Base-by-base conservation (phyloP, 768 basidiomycete genomes). In the Suillus decipiens region DNA sequence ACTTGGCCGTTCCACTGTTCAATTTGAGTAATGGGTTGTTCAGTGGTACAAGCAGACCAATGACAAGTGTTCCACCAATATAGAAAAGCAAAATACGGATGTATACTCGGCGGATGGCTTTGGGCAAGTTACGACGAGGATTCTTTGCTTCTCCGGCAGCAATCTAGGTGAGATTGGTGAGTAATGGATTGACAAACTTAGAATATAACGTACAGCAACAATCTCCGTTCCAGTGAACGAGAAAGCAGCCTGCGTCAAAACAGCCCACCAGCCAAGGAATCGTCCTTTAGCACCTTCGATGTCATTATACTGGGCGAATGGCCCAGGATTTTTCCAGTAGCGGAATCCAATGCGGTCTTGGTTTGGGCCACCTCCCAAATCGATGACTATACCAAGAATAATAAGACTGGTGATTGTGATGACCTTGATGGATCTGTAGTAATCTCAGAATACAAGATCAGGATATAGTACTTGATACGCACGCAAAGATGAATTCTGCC, bases 171-270 rank as follows among this genome's bases (percentile, higher is more conserved):
- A n/a, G 33, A 42, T n/a, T 55, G n/a, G n/a, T 55, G 12, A 55
- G 53, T 1, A 8, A 36, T 36, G 2, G 3, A 55, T 36, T 8
- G 12, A 36, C 28, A 51, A 51, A 28, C 9, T 4, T 31, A n/a
- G 31, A 19, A 48, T 15, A n/a, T 51, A 6, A 79, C 85, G 69
- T 78, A 92, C 89, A 34, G 92, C 93, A 47, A 96, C 94, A 70
- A 96, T 95, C 75, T 98, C 96, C 6, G 94, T 95, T 19, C 95
- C 96, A 64, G 95, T 94, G 74, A 82, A 96, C 12, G 93, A 94
- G 81, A 96, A 97, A 15, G 93, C 94, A 4, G 96, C 96, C 67
- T 95, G 90, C 9, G 88, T 87, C 77, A 96, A 77, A 62, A 89
- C 88, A 0, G 84, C 74, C 83, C 84, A 88, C 78, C 81, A 87